Evolutionary conservation across 805 yeast genomes (phyloP).

Genomic region (Kazachstania kunashirensis): DNA sequence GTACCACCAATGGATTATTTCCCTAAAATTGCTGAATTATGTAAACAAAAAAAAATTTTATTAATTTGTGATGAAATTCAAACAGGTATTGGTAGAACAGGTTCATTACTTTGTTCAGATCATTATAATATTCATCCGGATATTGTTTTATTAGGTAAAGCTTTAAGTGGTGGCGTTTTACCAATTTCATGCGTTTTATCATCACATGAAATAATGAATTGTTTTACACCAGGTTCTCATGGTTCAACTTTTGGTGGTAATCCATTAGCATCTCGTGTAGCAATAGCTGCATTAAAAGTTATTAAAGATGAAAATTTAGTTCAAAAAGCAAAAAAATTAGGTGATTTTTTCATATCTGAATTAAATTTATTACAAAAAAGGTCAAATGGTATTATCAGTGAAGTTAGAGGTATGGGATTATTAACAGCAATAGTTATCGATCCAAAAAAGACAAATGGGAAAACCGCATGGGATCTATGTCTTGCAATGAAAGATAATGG

Average conservation of each 20-base stretch:
- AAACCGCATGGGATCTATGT: constrained; percentile 95
- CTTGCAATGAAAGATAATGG: constrained; percentile 80
- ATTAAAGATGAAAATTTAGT: constrained; percentile 79
- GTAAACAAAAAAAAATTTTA: constrained; percentile 75
- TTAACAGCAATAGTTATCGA: constrained; percentile 88
- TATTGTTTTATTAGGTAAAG: constrained; percentile 83
- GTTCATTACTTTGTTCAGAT: constrained; percentile 84
- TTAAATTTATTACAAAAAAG: constrained; percentile 43
- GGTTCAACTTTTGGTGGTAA: constrained; percentile 98
- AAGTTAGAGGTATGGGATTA: constrained; percentile 76
- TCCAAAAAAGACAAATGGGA: constrained; percentile 70
- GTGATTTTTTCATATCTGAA: constrained; percentile 56
- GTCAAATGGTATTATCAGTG: constrained; percentile 46
- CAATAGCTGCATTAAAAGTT: constrained; percentile 87
- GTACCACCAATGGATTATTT: constrained; percentile 84
- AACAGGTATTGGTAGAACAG: constrained; percentile 96
- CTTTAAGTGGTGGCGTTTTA: constrained; percentile 87
- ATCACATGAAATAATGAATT: constrained; percentile 80
- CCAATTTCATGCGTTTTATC: constrained; percentile 90
- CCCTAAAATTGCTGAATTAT: constrained; percentile 57
- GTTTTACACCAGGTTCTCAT: constrained; percentile 89
- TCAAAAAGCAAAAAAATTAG: constrained; percentile 64
- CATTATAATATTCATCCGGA: constrained; percentile 84
- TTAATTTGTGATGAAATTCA: constrained; percentile 95
- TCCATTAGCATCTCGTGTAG: constrained; percentile 87